phyloP scores from a whole-genome alignment of 2,329 filamentous ascomycete genomes.

The Alternaria alternata region DNA sequence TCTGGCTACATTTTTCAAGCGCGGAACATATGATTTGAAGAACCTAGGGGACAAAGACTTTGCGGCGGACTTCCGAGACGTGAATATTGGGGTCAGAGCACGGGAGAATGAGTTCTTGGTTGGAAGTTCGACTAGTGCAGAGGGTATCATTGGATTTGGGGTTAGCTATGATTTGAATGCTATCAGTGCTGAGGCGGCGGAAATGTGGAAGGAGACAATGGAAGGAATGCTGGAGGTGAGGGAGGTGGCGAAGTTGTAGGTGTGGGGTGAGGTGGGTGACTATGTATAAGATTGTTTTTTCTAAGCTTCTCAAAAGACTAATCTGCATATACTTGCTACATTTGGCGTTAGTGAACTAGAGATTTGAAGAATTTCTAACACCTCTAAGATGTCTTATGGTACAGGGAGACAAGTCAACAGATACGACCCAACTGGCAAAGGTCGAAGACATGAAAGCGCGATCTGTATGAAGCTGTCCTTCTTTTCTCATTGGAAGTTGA shows the following conservation, averaged over 20 bases:
- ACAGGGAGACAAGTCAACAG: not conserved
- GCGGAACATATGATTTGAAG: slow-evolving; percentile 36
- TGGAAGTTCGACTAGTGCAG: slow-evolving; percentile 50
- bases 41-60: slow-evolving; percentile 46
- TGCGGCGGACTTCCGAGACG: slow-evolving; percentile 49
- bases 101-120: slow-evolving; percentile 58
- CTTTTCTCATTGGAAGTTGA: not conserved
- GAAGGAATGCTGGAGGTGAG: slow-evolving; percentile 40
- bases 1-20: slow-evolving; percentile 44
- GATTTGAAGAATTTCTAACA: not conserved
- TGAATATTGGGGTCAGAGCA: slow-evolving; percentile 53
- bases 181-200: slow-evolving; percentile 43
- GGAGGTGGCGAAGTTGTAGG: slow-evolving; percentile 26
- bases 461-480: not conserved
- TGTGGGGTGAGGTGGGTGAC: not conserved
- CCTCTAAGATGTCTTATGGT: not conserved
- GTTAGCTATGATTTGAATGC: slow-evolving; percentile 54
- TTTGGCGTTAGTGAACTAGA: not conserved
- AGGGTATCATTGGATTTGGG: slow-evolving; percentile 48
- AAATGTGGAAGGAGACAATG: slow-evolving; percentile 44
- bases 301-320: not conserved
- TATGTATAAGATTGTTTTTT: not conserved
- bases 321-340: not conserved
- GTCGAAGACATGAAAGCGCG: not conserved
- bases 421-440: not conserved